phyloP scores from a whole-genome alignment of 1,139 yeast genomes.

The Sugiyamaella grinbergsii region DNA sequence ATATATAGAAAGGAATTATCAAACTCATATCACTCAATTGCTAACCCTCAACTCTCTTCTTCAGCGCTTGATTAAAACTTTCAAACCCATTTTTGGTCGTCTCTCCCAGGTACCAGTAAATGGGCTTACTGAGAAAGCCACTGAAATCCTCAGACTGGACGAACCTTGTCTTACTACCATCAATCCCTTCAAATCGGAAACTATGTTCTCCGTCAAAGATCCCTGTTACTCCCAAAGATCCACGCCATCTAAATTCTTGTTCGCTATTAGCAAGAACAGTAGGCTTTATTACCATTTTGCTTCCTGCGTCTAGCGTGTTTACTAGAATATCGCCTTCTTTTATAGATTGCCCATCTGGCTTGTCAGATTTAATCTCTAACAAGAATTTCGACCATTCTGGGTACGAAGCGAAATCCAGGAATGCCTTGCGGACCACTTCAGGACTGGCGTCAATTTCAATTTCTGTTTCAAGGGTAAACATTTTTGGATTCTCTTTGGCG shows the following conservation, averaged over 20 bases:
- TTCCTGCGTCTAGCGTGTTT: slow-evolving; percentile 15
- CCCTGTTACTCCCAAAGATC: slow-evolving; percentile 11
- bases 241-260: slow-evolving; percentile 18
- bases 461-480: slow-evolving; percentile 12
- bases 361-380: slow-evolving; percentile 1
- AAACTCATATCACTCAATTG: no score
- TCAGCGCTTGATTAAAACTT: slow-evolving; percentile 16
- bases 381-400: slow-evolving; percentile 21
- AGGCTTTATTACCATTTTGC: slow-evolving; percentile 16
- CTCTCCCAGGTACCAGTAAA: slow-evolving; percentile 12
- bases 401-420: slow-evolving; percentile 16
- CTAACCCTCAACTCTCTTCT: slow-evolving; percentile 18
- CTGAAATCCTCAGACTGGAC: slow-evolving; percentile 16
- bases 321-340: slow-evolving; percentile 8
- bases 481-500: not conserved
- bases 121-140: slow-evolving; percentile 14
- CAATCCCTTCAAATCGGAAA: slow-evolving; percentile 16
- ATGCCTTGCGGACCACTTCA: slow-evolving; percentile 19
- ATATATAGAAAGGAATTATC: no score
- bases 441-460: slow-evolving; percentile 21
- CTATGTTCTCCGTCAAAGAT: slow-evolving; percentile 21
- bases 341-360: not conserved
- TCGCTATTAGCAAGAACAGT: slow-evolving; percentile 12
- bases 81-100: slow-evolving; percentile 18
- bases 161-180: slow-evolving; percentile 16